phyloP scores from a whole-genome alignment of 1,284 basidiomycete genomes.

The Salmacisia buchloeana region DNA sequence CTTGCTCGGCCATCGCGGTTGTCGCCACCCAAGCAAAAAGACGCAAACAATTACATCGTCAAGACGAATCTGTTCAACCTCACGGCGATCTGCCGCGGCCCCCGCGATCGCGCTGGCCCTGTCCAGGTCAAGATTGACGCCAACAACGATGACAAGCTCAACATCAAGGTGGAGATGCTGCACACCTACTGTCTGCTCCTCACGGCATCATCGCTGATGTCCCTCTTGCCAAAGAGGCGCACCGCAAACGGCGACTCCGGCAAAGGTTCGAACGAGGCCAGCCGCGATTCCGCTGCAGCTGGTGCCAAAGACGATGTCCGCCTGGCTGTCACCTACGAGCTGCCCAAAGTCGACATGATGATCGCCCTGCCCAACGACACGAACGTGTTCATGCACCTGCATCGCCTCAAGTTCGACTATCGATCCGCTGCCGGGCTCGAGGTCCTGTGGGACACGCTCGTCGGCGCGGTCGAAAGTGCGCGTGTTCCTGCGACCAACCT shows the following conservation, averaged over 20 bases:
- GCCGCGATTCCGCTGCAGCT: neutral
- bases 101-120: slow-evolving; percentile 24
- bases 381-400: slow-evolving; percentile 34
- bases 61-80: slow-evolving; percentile 43
- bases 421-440: slow-evolving; percentile 28
- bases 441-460: slow-evolving; percentile 48
- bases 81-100: slow-evolving; percentile 29
- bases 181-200: slow-evolving; percentile 71
- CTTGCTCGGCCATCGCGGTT: neutral
- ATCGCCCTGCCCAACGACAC: slow-evolving; percentile 46
- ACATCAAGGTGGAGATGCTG: slow-evolving; percentile 61
- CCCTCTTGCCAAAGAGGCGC: slow-evolving; percentile 40
- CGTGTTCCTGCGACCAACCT: slow-evolving; percentile 41
- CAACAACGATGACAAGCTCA: slow-evolving; percentile 51
- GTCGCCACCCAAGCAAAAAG: slow-evolving; percentile 24
- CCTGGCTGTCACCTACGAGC: neutral
- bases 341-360: slow-evolving; percentile 45
- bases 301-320: neutral
- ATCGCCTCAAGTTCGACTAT: slow-evolving; percentile 38
- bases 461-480: slow-evolving; percentile 54
- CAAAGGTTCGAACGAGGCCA: neutral
- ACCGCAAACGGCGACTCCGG: neutral
- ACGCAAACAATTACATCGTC: slow-evolving; percentile 49
- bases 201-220: slow-evolving; percentile 59
- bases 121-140: slow-evolving; percentile 32